Base-by-base conservation (phyloP, 225 moss, liverwort and hornwort species). In the Bryoerythrophyllum caledonicum region DNA sequence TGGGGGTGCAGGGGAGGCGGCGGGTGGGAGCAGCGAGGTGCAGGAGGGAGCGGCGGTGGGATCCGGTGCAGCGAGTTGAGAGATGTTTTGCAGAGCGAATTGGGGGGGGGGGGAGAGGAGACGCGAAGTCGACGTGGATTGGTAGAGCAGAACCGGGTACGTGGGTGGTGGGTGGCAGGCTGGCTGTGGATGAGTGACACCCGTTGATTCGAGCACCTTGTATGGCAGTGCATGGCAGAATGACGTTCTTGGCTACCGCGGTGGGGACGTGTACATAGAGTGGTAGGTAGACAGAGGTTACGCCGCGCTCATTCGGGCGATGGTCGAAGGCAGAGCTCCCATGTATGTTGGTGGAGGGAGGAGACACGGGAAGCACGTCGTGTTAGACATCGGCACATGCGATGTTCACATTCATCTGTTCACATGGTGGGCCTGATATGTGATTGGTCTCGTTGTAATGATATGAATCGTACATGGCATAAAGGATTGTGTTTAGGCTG, bases 241-340 rank as follows among this genome's bases (percentile, higher is more conserved):
- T 16, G 72, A 49, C 49, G 74, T 72, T 75, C 71, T 59, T 59
- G 71, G 25, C 72, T 60, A 72, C 81, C 68, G 68, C 77, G 48
- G 69, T 43, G 49, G 65, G 83, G 60, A 66, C 78, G 73, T 86
- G 83, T 86, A 78, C 32, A 86, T 81, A 81, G 55, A 62, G 68
- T 65, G 68, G 63, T 61, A 65, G 86, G 57, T 60, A 65, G 78
- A 44, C 72, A 70, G 76, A 79, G 63, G 70, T 77, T 58, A 63
- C 55, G 64, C 65, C 57, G 28, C 70, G 41, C 80, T 44, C 63
- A 71, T 78, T 53, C 41, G 75, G 68, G 71, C 63, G 53, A 20
- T 73, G 65, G 19, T 62, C 40, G 62, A 46, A 35, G 52, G 25
- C 20, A 20, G 56, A 63, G 61, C 61, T 77, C 40, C 49, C 49